phyloP scores from a whole-genome alignment of 441 rosid species.

The Gossypium schwendimanii region DNA sequence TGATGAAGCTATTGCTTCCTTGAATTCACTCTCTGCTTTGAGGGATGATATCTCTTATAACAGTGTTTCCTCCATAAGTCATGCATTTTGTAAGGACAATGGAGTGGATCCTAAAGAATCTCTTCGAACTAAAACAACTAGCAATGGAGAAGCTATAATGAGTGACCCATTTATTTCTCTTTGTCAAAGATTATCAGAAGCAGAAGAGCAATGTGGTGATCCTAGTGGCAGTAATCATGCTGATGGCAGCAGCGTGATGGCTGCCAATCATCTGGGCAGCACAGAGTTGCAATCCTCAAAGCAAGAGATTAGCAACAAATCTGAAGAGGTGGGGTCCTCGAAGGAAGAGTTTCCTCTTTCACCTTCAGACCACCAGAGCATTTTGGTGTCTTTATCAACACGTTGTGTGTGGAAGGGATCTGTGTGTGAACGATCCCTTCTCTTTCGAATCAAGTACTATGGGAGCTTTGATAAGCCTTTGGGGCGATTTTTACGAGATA shows the following conservation, averaged over 20 bases:
- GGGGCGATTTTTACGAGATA: constrained; percentile 65
- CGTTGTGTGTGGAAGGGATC: constrained; percentile 77
- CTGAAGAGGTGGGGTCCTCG: constrained; percentile 43
- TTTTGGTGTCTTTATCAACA: constrained; percentile 68
- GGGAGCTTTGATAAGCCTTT: constrained; percentile 72
- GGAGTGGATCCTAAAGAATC: constrained; percentile 33
- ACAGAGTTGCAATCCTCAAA: constrained; percentile 18
- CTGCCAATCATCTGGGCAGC: constrained; percentile 11
- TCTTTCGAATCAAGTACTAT: constrained; percentile 64
- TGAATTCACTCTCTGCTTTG: constrained; percentile 16
- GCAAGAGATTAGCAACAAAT: constrained; percentile 31
- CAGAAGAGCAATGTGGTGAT: constrained; percentile 24
- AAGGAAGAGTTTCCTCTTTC: constrained; percentile 68
- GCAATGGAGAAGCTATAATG: constrained; percentile 25
- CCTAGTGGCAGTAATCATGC: constrained; percentile 16
- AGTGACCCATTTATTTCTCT: constrained; percentile 22
- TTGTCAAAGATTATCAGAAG: constrained; percentile 26
- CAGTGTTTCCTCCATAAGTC: constrained; percentile 19
- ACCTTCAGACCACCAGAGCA: constrained; percentile 72
- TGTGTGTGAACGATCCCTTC: constrained; percentile 64
- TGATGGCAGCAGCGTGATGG: constrained; percentile 19
- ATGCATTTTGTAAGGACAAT: constrained; percentile 25
- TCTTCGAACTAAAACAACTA: constrained; percentile 20
- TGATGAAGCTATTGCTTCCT: constrained; percentile 21
- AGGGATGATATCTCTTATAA: constrained; percentile 22